phyloP scores from a whole-genome alignment of 306 rosid species.

The Begonia peltatifolia region DNA sequence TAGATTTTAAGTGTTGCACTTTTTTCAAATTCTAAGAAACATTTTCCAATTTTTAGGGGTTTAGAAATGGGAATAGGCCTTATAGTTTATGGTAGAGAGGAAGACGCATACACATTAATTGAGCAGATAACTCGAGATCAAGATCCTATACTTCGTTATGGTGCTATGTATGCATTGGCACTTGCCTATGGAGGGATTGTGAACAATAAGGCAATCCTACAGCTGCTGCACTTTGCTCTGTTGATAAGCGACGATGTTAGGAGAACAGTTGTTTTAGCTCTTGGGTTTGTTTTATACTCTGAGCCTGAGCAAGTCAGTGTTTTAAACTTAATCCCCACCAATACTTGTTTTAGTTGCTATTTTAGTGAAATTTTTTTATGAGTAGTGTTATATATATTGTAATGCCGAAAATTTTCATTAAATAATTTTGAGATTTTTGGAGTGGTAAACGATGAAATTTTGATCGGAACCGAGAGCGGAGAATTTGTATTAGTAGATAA shows the following conservation, averaged over 20 bases:
- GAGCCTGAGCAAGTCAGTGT: conserved; percentile 93
- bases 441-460: no score
- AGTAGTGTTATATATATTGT: no score
- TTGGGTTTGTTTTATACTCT: conserved; percentile 93
- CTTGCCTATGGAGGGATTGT: conserved; percentile 94
- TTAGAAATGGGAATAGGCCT: conserved; percentile 87
- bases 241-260: conserved; percentile 99
- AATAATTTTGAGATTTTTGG: no score
- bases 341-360: neutral
- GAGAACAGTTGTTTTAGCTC: conserved; percentile 96
- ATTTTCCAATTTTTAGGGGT: conserved; percentile 44
- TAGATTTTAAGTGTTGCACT: conserved; percentile 2
- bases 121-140: conserved; percentile 98
- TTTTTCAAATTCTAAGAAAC: conserved; percentile 4
- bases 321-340: neutral
- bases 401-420: no score
- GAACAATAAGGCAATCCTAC: conserved; percentile 92
- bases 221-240: conserved; percentile 91
- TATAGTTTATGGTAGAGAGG: conserved; percentile 96
- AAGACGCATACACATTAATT: conserved; percentile 89
- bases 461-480: no score
- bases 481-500: no score
- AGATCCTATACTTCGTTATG: conserved; percentile 91
- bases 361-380: no score
- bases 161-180: conserved; percentile 98